phyloP scores from a whole-genome alignment of 169 alveolate genomes.

The Haemoproteus tartakovskyi region DNA sequence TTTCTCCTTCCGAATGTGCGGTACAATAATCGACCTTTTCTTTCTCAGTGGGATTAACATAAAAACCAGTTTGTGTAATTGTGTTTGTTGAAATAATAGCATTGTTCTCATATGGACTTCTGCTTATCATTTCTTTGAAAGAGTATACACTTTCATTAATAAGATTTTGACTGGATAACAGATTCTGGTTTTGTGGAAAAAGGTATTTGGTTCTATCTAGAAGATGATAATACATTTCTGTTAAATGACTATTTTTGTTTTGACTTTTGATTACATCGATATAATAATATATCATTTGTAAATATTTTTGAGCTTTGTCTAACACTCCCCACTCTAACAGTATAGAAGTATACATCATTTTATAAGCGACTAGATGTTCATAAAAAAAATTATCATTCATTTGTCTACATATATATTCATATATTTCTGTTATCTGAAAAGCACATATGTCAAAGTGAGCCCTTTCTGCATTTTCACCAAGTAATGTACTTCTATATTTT shows the following conservation, averaged over 20 bases:
- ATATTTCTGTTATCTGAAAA: slow-evolving; percentile 36
- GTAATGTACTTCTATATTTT: neutral
- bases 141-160: neutral
- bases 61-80: too few species aligned
- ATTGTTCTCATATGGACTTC: too few species aligned
- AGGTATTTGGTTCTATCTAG: slow-evolving; percentile 12
- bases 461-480: too few species aligned
- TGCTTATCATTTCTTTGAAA: too few species aligned
- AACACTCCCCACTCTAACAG: slow-evolving; percentile 37
- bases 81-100: too few species aligned
- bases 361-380: slow-evolving; percentile 8
- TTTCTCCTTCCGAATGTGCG: too few species aligned
- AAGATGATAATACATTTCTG: slow-evolving; percentile 11
- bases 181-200: neutral
- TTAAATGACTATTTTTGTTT: slow-evolving; percentile 17
- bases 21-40: too few species aligned
- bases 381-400: slow-evolving; percentile 34
- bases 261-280: slow-evolving; percentile 53
- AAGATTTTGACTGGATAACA: neutral
- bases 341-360: slow-evolving; percentile 14
- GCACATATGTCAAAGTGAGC: slow-evolving; percentile 8
- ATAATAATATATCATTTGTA: slow-evolving; percentile 24
- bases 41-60: too few species aligned
- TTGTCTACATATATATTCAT: slow-evolving; percentile 22
- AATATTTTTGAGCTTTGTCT: slow-evolving; percentile 19